Conservation (phyloP, 2,329 filamentous ascomycete genomes). For the Aspergillus niger region DNA sequence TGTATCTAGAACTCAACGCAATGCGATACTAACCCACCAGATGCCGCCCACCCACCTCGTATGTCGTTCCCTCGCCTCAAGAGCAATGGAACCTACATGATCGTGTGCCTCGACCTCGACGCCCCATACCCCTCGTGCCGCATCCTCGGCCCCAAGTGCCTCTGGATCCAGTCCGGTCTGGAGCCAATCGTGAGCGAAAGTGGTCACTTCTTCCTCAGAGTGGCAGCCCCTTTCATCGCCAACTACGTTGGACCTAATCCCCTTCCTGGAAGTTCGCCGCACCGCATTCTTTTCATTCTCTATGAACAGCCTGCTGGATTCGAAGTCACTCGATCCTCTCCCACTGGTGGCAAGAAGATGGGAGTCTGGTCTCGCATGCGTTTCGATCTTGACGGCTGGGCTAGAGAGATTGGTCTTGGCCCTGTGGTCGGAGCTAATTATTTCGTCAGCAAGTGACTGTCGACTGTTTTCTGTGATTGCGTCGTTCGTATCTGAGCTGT, state of each 20-base stretch:
- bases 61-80: neutral
- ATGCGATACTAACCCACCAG: neutral
- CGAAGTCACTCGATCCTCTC: slow-evolving; percentile 36
- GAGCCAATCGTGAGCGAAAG: neutral
- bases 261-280: slow-evolving; percentile 48
- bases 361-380: slow-evolving; percentile 42
- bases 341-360: slow-evolving; percentile 37
- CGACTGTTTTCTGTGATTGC: neutral
- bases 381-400: slow-evolving; percentile 48
- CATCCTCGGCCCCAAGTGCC: neutral
- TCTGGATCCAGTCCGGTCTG: slow-evolving; percentile 5
- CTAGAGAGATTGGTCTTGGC: slow-evolving; percentile 37
- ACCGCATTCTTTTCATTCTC: slow-evolving; percentile 54
- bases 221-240: slow-evolving; percentile 23
- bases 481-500: no score
- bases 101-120: neutral
- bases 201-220: neutral
- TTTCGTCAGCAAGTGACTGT: slow-evolving; percentile 32
- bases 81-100: neutral
- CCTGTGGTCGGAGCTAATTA: slow-evolving; percentile 42
- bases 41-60: neutral
- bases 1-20: rapidly evolving
- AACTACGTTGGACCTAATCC: slow-evolving; percentile 51
- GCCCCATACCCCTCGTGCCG: neutral
- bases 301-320: slow-evolving; percentile 52